Percentiles rank a stretch among this genome's conserved stretches.
phyloP scores from a whole-genome alignment of 2,329 filamentous ascomycete species.

The Xylaria sp. region DNA sequence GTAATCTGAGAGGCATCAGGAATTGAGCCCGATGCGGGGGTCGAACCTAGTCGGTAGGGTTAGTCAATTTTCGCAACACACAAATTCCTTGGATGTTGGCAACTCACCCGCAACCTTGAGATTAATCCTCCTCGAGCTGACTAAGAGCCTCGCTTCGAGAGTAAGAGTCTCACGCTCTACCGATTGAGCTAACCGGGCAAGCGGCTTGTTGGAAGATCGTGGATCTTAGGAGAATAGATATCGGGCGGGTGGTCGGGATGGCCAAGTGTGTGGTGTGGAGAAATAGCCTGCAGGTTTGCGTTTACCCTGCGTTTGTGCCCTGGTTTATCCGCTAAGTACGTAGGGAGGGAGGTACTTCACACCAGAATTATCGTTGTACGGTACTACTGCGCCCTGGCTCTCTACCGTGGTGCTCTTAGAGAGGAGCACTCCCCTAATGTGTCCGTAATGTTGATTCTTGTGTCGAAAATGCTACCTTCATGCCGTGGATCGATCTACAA shows the following conservation, averaged over 20 bases:
- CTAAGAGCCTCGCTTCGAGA: too few species aligned
- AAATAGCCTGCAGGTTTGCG: too few species aligned
- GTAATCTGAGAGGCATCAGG: constrained; percentile 39
- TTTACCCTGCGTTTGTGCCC: too few species aligned
- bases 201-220: background rate
- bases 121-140: too few species aligned
- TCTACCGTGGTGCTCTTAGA: too few species aligned
- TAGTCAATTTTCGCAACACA: background rate
- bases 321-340: too few species aligned
- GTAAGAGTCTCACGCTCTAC: constrained; percentile 75
- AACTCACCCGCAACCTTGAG: constrained; percentile 42
- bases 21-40: constrained; percentile 55
- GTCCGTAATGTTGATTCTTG: background rate
- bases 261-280: too few species aligned
- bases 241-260: background rate
- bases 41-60: constrained; percentile 41
- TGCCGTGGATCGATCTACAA: too few species aligned
- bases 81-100: background rate
- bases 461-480: background rate
- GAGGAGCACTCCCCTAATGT: too few species aligned
- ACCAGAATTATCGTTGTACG: background rate
- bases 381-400: background rate
- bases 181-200: constrained; percentile 68
- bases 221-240: background rate
- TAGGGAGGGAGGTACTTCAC: too few species aligned